phyloP scores from a whole-genome alignment of 2,329 filamentous ascomycete species.

The Pseudopyricularia javanii region DNA sequence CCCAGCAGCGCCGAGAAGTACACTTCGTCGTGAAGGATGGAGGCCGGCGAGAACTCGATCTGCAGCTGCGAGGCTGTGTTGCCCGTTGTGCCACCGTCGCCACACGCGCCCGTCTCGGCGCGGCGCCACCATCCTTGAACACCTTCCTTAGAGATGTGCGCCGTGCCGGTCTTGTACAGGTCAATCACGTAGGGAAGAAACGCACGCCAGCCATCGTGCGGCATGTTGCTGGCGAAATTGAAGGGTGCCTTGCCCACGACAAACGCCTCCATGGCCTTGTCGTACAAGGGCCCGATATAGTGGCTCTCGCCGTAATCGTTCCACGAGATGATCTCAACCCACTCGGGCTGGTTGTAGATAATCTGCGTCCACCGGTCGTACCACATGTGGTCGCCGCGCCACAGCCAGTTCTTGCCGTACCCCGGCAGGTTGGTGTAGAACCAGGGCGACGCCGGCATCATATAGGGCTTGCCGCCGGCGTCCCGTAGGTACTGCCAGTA shows the following conservation, averaged over 20 bases:
- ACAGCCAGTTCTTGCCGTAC: slow-evolving; percentile 42
- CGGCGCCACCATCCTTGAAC: neutral
- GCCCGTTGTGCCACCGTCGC: neutral
- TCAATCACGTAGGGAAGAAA: slow-evolving; percentile 23
- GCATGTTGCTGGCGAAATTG: slow-evolving; percentile 15
- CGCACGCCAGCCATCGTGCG: slow-evolving; percentile 31
- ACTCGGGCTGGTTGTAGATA: slow-evolving; percentile 27
- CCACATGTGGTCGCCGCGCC: slow-evolving; percentile 45
- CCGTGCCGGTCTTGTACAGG: slow-evolving; percentile 13
- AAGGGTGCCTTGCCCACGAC: slow-evolving; percentile 21
- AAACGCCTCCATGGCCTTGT: slow-evolving; percentile 21
- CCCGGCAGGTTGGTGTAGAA: slow-evolving; percentile 39
- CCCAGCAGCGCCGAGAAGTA: neutral
- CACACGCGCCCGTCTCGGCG: neutral
- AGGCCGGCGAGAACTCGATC: neutral
- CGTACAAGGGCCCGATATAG: slow-evolving; percentile 33
- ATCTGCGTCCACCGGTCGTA: slow-evolving; percentile 42
- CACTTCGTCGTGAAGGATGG: neutral
- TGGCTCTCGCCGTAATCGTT: slow-evolving; percentile 42
- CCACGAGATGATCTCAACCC: slow-evolving; percentile 34
- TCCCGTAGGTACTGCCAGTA: slow-evolving; percentile 21
- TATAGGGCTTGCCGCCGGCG: slow-evolving; percentile 8
- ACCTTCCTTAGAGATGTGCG: neutral
- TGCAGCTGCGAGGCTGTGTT: neutral
- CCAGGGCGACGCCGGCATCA: slow-evolving; percentile 17